phyloP scores from a whole-genome alignment of 2,329 filamentous ascomycete species.

The Chaetomium sp. region DNA sequence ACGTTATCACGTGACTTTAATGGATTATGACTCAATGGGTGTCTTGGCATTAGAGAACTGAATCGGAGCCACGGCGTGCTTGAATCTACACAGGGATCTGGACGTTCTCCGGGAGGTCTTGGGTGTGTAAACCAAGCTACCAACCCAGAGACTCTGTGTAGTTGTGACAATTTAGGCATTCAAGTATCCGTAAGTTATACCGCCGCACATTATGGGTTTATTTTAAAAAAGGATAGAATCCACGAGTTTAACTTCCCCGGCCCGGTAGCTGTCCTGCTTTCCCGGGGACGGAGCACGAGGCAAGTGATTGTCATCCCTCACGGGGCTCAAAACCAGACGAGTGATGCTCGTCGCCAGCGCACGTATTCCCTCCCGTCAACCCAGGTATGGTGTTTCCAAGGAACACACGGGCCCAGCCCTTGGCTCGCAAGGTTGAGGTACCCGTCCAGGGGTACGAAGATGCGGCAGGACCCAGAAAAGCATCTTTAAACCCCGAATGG shows the following conservation, averaged over 20 bases:
- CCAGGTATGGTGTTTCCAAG: neutral
- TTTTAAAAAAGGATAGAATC: neutral
- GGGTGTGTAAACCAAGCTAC: neutral
- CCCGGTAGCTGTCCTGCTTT: neutral
- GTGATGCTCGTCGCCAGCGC: neutral
- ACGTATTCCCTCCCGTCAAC: neutral
- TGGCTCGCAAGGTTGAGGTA: neutral
- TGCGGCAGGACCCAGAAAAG: neutral
- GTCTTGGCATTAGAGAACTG: neutral
- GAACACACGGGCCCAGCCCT: neutral
- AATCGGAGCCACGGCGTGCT: neutral
- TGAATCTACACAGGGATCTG: no score
- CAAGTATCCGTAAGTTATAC: neutral
- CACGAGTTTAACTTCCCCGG: neutral
- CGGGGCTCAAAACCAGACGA: neutral
- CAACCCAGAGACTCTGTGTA: neutral
- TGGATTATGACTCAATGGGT: conserved; percentile 8
- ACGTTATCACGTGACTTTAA: conserved; percentile 29
- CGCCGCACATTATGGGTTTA: no score
- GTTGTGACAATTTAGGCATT: neutral
- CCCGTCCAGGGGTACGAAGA: neutral
- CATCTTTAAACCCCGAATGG: neutral
- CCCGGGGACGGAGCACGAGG: neutral
- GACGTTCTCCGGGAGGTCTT: no score
- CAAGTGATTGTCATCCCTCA: neutral